Conservation (phyloP, 1,284 basidiomycete species). For the Sphagnurus paluster region DNA sequence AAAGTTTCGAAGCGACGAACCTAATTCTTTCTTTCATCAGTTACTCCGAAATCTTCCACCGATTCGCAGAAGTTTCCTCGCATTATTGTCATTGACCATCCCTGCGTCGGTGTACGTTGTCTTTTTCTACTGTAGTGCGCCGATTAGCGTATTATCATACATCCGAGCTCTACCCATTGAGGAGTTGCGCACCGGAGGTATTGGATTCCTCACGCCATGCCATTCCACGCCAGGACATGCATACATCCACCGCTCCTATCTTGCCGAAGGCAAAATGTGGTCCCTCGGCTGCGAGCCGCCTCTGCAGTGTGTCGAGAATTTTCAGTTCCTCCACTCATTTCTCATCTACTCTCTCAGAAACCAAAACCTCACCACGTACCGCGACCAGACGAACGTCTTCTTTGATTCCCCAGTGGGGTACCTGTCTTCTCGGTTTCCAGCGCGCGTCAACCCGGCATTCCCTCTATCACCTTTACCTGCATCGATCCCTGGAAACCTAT, state of each 20-base stretch:
- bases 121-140: conserved; percentile 74
- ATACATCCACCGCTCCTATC: conserved; percentile 74
- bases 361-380: conserved; percentile 56
- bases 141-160: conserved; percentile 72
- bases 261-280: conserved; percentile 67
- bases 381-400: conserved; percentile 85
- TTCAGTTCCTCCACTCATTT: neutral
- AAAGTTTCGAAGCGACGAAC: conserved; percentile 13
- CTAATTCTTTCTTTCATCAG: neutral
- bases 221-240: conserved; percentile 97
- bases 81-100: conserved; percentile 52
- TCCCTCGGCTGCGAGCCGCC: conserved; percentile 92
- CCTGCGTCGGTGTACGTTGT: conserved; percentile 69
- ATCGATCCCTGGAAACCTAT: conserved; percentile 50
- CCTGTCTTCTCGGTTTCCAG: conserved; percentile 65
- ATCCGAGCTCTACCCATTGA: conserved; percentile 51
- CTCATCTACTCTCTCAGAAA: conserved; percentile 36
- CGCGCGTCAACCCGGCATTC: conserved; percentile 59
- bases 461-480: conserved; percentile 62
- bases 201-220: conserved; percentile 94
- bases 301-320: conserved; percentile 52
- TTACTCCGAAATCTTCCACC: conserved; percentile 20
- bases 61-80: conserved; percentile 37
- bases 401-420: conserved; percentile 75
- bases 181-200: conserved; percentile 45